These are phyloP conservation scores for Xylariaceae sp. DNA, from an alignment of 2,329 filamentous ascomycete genomes.

Conservation along the genomic window DNA sequence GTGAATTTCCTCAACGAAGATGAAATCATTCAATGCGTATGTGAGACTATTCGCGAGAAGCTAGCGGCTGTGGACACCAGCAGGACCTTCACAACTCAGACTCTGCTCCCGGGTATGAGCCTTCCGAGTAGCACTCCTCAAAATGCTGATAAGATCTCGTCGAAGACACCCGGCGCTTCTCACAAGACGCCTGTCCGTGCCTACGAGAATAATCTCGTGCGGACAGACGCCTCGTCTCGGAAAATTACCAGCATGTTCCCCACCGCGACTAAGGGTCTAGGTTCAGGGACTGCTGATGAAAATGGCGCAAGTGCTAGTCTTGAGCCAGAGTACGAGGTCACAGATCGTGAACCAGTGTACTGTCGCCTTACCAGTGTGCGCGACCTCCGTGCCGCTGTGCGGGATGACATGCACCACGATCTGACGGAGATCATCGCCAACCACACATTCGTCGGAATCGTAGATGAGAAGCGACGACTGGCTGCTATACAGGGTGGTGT, in stretches of 20 bases:
- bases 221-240: constrained; percentile 80
- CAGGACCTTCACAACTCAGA: constrained; percentile 91
- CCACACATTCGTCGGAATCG: constrained; percentile 89
- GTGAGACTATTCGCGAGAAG: constrained; percentile 69
- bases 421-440: constrained; percentile 81
- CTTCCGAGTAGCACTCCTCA: constrained; percentile 29
- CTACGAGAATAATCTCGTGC: constrained; percentile 82
- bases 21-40: constrained; percentile 84
- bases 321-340: constrained; percentile 57
- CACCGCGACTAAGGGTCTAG: constrained; percentile 41
- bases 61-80: constrained; percentile 88
- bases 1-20: constrained; percentile 98
- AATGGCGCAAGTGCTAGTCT: constrained; percentile 22
- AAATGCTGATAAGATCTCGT: constrained; percentile 27
- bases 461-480: constrained; percentile 79
- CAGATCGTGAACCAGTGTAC: constrained; percentile 61
- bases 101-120: constrained; percentile 66
- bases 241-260: constrained; percentile 97
- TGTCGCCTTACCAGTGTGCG: constrained; percentile 82
- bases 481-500: constrained; percentile 92
- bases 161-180: constrained; percentile 34
- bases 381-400: constrained; percentile 73
- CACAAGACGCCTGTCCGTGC: constrained; percentile 48
- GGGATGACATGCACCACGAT: constrained; percentile 74
- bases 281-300: constrained; percentile 27